Base-by-base conservation (phyloP, 805 yeast genomes). In the Wickerhamiella dianesei region DNA sequence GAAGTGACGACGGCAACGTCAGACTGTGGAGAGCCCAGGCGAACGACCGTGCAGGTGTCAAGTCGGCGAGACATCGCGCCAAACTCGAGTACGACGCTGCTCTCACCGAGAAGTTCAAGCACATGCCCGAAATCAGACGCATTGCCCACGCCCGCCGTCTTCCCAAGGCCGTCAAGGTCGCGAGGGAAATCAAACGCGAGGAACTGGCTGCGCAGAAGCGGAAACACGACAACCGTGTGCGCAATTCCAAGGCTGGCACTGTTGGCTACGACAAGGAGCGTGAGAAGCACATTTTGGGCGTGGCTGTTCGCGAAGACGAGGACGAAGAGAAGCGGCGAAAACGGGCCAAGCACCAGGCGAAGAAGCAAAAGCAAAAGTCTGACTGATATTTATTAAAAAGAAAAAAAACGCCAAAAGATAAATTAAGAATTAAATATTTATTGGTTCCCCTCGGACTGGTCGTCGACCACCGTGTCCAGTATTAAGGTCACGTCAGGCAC, bases 1-100 rank as follows among this genome's bases (percentile, higher is more conserved):
- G 96, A 17, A 84, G 95, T 1, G 98, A 92, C 64, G 99, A 92
- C 63, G 94, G 96, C 55, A 94, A 94, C 64, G 78, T 94, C 22
- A 73, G 99, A 56, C 57, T 94, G 48, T 92, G 99, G 99, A 74
- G 98, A 65, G 67, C 94, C 8, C 74, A 74, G 48, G 94, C 96
- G 0, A 77, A 82, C 63, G 95, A 85, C 50, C 73, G 96, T 59
- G 72, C 94, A 1, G 79, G 79, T 48, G 80, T 86, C 51, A 83
- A 84, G 66, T 78, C 92, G 2, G 68, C 92, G 8, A 76, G 82
- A 57, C 82, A 85, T 65, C 76, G 92, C 62, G 67, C 79, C 56
- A 84, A 85, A 64, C 68, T 87, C 57, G 96, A 89, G 64, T 89
- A 92, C 65, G 95, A 86, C 62, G 83, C 77, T 46, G 89, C 94